These are phyloP conservation scores for Pyrus hybrid DNA, from an alignment of 331 rosid genomes.

Conservation along the genomic window DNA sequence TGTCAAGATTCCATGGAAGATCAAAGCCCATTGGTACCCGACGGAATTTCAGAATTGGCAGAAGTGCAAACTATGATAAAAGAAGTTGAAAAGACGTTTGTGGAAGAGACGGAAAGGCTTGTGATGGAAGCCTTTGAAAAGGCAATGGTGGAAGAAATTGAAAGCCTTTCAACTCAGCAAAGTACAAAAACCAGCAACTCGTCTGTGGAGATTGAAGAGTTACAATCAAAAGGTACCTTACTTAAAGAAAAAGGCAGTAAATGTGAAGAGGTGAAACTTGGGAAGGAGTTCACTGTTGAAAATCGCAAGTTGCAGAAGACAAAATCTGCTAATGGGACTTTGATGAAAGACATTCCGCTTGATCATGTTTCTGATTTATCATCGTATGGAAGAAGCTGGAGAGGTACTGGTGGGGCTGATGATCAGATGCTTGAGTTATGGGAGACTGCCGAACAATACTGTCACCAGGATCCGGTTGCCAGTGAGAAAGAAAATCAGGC, in stretches of 20 bases:
- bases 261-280: slow-evolving; percentile 23
- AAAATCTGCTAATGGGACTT: slow-evolving; percentile 35
- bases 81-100: slow-evolving; percentile 36
- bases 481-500: slow-evolving; percentile 21
- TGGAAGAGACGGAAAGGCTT: slow-evolving; percentile 35
- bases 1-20: slow-evolving; percentile 15
- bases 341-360: slow-evolving; percentile 83
- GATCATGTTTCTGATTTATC: slow-evolving; percentile 58
- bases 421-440: slow-evolving; percentile 67
- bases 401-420: slow-evolving; percentile 31
- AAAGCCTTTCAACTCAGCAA: slow-evolving; percentile 30
- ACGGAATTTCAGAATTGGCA: slow-evolving; percentile 55
- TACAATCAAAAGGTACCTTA: slow-evolving; percentile 13
- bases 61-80: slow-evolving; percentile 47
- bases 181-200: slow-evolving; percentile 6
- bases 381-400: slow-evolving; percentile 33
- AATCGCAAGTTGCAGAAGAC: slow-evolving; percentile 25
- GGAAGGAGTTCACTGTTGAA: slow-evolving; percentile 8
- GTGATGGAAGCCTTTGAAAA: slow-evolving; percentile 46
- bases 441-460: slow-evolving; percentile 46
- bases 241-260: slow-evolving; percentile 17
- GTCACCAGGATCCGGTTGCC: slow-evolving; percentile 19
- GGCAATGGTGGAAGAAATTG: slow-evolving; percentile 45
- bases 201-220: slow-evolving; percentile 15
- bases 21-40: not conserved